A percentile compares a stretch with the other conserved stretches of the same genome.
These are phyloP conservation scores for Trichocomaceae sp. DNA, from an alignment of 2,329 filamentous ascomycete genomes.

Conservation along the genomic window DNA sequence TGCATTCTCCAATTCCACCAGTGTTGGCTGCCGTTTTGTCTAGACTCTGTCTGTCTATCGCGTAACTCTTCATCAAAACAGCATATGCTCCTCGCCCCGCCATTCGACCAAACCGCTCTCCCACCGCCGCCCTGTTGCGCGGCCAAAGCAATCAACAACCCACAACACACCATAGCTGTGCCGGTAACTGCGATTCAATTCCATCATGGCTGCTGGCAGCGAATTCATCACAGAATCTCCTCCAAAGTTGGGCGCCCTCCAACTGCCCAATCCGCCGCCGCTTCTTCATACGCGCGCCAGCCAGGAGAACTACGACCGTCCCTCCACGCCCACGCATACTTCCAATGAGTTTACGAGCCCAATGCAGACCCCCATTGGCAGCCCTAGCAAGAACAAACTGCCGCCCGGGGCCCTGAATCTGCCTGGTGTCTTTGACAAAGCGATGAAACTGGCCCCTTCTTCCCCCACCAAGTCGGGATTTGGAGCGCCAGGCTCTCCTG, in stretches of 20 bases:
- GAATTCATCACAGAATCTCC: constrained; percentile 27
- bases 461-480: constrained; percentile 39
- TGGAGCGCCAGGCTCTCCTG: constrained; percentile 34
- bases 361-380: constrained; percentile 44
- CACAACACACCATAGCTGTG: background rate
- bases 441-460: constrained; percentile 42
- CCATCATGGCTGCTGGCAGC: constrained; percentile 16
- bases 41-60: background rate
- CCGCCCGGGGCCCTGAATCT: constrained; percentile 45
- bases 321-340: constrained; percentile 40
- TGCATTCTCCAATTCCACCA: background rate
- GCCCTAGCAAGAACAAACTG: constrained; percentile 44
- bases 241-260: constrained; percentile 25
- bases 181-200: constrained; percentile 21
- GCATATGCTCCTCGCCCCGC: constrained; percentile 4
- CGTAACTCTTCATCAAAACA: background rate
- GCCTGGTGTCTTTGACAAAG: constrained; percentile 46
- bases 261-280: constrained; percentile 42
- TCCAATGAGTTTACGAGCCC: constrained; percentile 44
- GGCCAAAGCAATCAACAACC: background rate
- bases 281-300: constrained; percentile 44
- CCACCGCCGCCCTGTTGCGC: constrained; percentile 7
- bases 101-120: background rate
- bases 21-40: background rate
- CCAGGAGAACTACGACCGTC: constrained; percentile 42